Conservation (phyloP, 495 filamentous ascomycete genomes). For the Penicillium arizonense region DNA sequence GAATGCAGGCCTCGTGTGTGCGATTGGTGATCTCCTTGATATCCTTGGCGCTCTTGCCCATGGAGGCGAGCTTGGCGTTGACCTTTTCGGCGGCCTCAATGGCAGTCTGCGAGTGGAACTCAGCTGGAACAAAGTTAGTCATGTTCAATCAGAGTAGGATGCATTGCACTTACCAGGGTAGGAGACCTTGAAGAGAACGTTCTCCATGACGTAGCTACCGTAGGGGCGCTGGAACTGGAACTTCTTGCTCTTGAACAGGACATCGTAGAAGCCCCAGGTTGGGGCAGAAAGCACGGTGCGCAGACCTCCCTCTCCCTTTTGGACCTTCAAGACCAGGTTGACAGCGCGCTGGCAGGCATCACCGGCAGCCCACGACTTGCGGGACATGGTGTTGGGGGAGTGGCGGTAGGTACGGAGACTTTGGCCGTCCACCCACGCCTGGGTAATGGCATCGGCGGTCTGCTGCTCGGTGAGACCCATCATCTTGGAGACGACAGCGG, state of each 20-base stretch:
- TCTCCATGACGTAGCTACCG: slow-evolving; percentile 99
- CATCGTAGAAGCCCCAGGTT: slow-evolving; percentile 98
- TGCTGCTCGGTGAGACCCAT: slow-evolving; percentile 84
- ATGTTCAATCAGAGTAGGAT: neutral
- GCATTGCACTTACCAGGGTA: slow-evolving; percentile 68
- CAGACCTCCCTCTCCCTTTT: slow-evolving; percentile 85
- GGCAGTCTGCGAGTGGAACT: slow-evolving; percentile 99
- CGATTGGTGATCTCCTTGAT: slow-evolving; percentile 92
- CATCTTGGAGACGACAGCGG: slow-evolving; percentile 92
- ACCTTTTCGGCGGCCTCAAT: slow-evolving; percentile 91
- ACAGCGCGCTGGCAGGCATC: slow-evolving; percentile 97
- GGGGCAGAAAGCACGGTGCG: slow-evolving; percentile 91
- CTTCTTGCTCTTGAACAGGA: slow-evolving; percentile 90
- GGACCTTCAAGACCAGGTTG: slow-evolving; percentile 90
- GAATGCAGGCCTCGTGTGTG: slow-evolving; percentile 96
- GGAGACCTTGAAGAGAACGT: slow-evolving; percentile 98
- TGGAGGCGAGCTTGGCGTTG: slow-evolving; percentile 71
- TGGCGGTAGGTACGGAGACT: slow-evolving; percentile 95
- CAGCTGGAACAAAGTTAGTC: slow-evolving; percentile 51
- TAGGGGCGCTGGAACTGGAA: slow-evolving; percentile 96
- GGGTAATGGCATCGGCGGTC: slow-evolving; percentile 92
- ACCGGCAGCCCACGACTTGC: slow-evolving; percentile 98
- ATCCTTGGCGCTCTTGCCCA: slow-evolving; percentile 91
- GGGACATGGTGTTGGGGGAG: slow-evolving; percentile 97
- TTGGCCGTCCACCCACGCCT: slow-evolving; percentile 97